phyloP scores from a whole-genome alignment of 1,139 yeast species.

The Pichia terricola region DNA sequence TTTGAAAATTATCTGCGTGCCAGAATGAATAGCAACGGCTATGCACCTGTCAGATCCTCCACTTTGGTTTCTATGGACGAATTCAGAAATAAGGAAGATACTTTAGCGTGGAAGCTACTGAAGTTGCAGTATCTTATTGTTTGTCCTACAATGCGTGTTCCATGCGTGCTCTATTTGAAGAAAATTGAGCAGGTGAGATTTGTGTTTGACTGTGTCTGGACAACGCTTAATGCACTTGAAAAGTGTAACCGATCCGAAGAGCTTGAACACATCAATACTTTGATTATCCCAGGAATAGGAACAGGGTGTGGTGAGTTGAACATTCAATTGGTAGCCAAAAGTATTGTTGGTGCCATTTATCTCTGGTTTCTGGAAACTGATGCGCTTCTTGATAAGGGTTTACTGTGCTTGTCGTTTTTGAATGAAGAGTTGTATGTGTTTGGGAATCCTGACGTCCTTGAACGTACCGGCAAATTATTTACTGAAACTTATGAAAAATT shows the following conservation, averaged over 20 bases:
- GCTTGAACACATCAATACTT: conserved; percentile 18
- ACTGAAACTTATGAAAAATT: background rate
- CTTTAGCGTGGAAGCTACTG: conserved; percentile 22
- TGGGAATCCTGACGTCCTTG: conserved; percentile 3
- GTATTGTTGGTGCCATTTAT: conserved; percentile 26
- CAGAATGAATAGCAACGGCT: conserved; percentile 21
- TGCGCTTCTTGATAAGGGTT: conserved; percentile 7
- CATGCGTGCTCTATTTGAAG: conserved; percentile 16
- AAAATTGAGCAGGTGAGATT: conserved; percentile 14
- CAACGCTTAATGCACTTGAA: conserved; percentile 25
- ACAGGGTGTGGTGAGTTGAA: conserved; percentile 42
- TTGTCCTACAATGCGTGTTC: conserved; percentile 42
- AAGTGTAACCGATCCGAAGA: conserved; percentile 15
- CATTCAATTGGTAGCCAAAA: conserved; percentile 26
- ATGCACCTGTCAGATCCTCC: conserved; percentile 26
- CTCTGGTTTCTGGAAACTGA: conserved; percentile 15
- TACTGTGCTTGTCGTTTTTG: conserved; percentile 19
- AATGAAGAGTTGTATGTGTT: conserved; percentile 15
- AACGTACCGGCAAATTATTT: background rate
- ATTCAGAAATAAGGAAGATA: conserved; percentile 9
- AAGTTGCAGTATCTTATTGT: conserved; percentile 31
- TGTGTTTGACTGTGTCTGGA: conserved; percentile 41
- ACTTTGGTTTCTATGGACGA: conserved; percentile 22
- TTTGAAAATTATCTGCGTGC: conserved; percentile 13
- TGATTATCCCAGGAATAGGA: conserved; percentile 42